Conservation (phyloP, 257 asterid species). For the Perilla frutescens region DNA sequence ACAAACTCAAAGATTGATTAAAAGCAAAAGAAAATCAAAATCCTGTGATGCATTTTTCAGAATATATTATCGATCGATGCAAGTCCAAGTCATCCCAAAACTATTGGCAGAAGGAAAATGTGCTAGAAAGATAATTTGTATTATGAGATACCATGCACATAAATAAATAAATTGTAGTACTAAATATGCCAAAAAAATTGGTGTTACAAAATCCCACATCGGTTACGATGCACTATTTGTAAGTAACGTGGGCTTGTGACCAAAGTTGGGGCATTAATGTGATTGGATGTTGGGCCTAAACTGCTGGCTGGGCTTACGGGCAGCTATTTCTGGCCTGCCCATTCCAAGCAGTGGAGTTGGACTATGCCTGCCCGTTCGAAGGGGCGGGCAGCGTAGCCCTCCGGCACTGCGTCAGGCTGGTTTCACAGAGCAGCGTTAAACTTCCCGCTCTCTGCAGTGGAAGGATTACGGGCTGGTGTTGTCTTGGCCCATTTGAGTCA, state of each 20-base stretch:
- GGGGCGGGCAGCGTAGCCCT: neutral
- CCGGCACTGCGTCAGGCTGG: neutral
- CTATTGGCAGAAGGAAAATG: too few species aligned
- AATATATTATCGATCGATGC: too few species aligned
- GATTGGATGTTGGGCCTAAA: neutral
- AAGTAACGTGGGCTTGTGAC: neutral
- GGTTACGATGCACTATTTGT: too few species aligned
- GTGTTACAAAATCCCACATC: too few species aligned
- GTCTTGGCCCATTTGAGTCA: neutral
- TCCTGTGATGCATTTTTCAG: too few species aligned
- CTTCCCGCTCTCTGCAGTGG: neutral
- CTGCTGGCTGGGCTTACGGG: neutral
- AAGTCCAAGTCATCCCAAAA: too few species aligned
- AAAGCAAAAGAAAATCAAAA: too few species aligned
- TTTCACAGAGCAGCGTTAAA: neutral
- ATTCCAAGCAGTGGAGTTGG: neutral
- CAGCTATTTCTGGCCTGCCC: neutral
- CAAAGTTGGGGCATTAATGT: neutral
- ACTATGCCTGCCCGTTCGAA: neutral
- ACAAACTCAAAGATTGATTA: too few species aligned
- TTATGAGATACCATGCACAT: too few species aligned
- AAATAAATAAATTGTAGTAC: too few species aligned
- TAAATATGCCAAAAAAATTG: too few species aligned
- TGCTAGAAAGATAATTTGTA: too few species aligned
- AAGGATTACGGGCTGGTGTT: neutral